Evolutionary conservation across 108 stramenopile genomes (phyloP).

Genomic region (Discostella pseudostelligera): DNA sequence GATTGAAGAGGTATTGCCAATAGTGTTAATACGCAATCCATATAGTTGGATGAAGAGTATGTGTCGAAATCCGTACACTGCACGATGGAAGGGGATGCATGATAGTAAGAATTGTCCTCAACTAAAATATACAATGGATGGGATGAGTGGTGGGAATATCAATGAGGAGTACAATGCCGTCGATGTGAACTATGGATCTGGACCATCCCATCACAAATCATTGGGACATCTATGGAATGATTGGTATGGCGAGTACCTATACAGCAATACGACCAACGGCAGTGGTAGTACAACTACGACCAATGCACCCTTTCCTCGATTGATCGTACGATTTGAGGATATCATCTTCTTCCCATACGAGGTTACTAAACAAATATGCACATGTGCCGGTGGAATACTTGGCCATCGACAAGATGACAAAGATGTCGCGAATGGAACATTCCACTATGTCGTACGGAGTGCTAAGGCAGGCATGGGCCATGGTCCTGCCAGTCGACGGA

Average conservation of each 20-base stretch:
- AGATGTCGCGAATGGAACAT: constrained; percentile 46
- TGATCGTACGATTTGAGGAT: constrained; percentile 71
- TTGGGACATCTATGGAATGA: constrained; percentile 78
- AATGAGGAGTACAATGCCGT: constrained; percentile 58
- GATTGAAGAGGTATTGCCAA: constrained; percentile 53
- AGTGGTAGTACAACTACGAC: neutral
- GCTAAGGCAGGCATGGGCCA: constrained; percentile 79
- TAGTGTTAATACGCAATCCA: constrained; percentile 75
- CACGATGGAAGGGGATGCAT: constrained; percentile 22
- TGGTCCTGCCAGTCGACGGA: constrained; percentile 52
- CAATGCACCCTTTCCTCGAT: constrained; percentile 52
- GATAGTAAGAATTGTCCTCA: constrained; percentile 24
- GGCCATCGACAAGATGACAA: constrained; percentile 44
- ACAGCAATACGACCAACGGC: constrained; percentile 9
- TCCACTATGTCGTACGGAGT: constrained; percentile 61
- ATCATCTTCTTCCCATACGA: constrained; percentile 54
- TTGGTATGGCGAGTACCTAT: constrained; percentile 72
- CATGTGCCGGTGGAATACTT: constrained; percentile 71
- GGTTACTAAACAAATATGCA: constrained; percentile 58
- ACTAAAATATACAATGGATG: constrained; percentile 1
- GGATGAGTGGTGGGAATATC: neutral
- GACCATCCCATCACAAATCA: constrained; percentile 48
- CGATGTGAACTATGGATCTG: constrained; percentile 56
- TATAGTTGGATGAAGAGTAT: constrained; percentile 76
- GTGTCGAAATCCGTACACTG: constrained; percentile 65